A percentile compares a stretch with the other conserved stretches of the same genome.
Conservation (phyloP, 768 basidiomycete species). For the Daedaleopsis nitida region DNA sequence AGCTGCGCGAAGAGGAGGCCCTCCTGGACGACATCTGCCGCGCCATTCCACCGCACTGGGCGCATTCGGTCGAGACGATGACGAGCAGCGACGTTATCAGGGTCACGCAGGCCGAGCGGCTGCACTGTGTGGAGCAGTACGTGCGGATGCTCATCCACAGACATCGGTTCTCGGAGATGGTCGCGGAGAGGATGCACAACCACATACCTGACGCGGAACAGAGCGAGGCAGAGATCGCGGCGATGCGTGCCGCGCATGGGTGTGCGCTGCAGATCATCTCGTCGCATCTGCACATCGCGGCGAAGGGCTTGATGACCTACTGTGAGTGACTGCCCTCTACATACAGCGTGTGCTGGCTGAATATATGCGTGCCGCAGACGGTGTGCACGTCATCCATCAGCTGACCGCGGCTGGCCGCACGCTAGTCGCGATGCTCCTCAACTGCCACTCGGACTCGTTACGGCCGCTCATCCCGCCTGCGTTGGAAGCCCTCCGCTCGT, state of each 20-base stretch:
- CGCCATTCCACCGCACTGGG: conserved; percentile 76
- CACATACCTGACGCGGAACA: conserved; percentile 52
- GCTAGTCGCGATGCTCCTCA: conserved; percentile 82
- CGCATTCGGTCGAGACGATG: conserved; percentile 78
- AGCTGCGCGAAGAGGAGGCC: conserved; percentile 77
- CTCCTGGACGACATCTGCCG: conserved; percentile 79
- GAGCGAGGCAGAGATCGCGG: conserved; percentile 72
- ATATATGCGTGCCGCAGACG: conserved; percentile 52
- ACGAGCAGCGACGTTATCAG: conserved; percentile 85
- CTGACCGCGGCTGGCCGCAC: conserved; percentile 92
- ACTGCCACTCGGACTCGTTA: conserved; percentile 80
- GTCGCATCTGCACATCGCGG: conserved; percentile 81
- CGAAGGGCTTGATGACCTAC: conserved; percentile 91
- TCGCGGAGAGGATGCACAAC: conserved; percentile 64
- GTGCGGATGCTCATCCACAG: conserved; percentile 87
- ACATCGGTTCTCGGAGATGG: conserved; percentile 78
- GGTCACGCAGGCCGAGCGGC: conserved; percentile 83
- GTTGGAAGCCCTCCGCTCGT: conserved; percentile 84
- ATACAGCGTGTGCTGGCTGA: not conserved
- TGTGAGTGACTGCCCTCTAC: conserved; percentile 53
- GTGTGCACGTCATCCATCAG: conserved; percentile 95
- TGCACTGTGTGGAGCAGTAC: conserved; percentile 87
- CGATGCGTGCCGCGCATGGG: conserved; percentile 73
- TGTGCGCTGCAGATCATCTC: conserved; percentile 82
- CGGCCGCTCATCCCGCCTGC: conserved; percentile 79